Evolutionary conservation across 1,284 basidiomycete genomes (phyloP), one percentile per base, ranked within the genome.

Genomic region (Porodaedalea pini): DNA sequence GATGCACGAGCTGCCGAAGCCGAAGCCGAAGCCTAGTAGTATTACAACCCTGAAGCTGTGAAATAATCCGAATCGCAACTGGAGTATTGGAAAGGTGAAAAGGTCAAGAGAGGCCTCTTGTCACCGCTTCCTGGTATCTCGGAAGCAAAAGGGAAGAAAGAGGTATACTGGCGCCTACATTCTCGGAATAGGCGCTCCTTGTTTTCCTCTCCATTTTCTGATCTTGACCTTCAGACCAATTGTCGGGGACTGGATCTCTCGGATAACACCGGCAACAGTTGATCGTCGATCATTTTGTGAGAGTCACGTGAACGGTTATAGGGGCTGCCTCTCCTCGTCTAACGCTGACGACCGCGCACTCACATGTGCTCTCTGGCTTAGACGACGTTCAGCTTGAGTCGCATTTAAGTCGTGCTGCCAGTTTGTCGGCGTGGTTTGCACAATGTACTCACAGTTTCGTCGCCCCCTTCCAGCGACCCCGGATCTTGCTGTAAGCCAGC

Each of bases 61-160:
- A 78, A 75, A 80, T 76, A 73, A 73, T 73, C n/a, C 73, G 71
- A 69, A 73, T 72, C 72, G 71, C 74, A 72, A 65, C 68, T 70
- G 68, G 69, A 69, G 67, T 31, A 68, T 71, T 65, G 69, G 65
- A 67, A 70, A 69, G 66, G 68, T 76, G 75, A 79, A 77, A 76
- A 73, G 75, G 76, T 21, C n/a, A 74, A 69, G 66, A 70, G 70
- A 63, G 63, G 71, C 69, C 75, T 77, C 74, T 75, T 71, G 66
- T 34, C 48, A 63, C 57, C 47, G 62, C 54, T 60, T 60, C 65
- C 56, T 54, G 45, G 4, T 13, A 15, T 29, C 13, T 27, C 27
- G 32, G 36, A 63, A 60, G 68, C 71, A 71, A 47, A 67, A 67
- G 13, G 8, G 15, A 2, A 17, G n/a, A 21, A 17, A 47, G 45